phyloP scores from a whole-genome alignment of 192 early-diverging fungal species.

The Anaeromyces robustus region DNA sequence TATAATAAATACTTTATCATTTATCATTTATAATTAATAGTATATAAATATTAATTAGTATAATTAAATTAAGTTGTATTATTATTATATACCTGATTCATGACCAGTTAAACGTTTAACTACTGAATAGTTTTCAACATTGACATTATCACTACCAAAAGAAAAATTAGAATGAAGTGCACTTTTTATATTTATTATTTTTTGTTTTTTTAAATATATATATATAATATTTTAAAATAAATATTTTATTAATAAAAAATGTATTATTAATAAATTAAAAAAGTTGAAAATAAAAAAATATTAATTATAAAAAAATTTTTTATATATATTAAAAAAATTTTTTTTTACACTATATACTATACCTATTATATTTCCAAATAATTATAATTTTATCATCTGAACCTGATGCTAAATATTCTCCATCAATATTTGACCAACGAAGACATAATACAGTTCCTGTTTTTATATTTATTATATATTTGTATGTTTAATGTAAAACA shows the following conservation, averaged over 20 bases:
- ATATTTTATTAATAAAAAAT: not conserved
- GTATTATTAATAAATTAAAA: too few relatives aligned
- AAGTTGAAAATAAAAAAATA: too few relatives aligned
- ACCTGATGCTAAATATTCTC: conserved; percentile 66
- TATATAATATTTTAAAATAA: not conserved
- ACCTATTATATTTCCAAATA: conserved; percentile 71
- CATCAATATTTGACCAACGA: conserved; percentile 57
- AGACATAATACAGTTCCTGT: conserved; percentile 74
- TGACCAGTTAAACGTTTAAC: conserved; percentile 63
- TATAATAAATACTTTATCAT: too few relatives aligned
- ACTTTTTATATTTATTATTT: not conserved
- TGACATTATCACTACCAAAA: conserved; percentile 3
- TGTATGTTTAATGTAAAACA: not conserved
- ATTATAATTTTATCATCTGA: conserved; percentile 87
- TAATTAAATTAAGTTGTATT: too few relatives aligned
- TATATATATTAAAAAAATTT: too few relatives aligned
- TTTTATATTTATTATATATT: not conserved
- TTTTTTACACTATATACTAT: not conserved
- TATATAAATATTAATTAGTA: too few relatives aligned
- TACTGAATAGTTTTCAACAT: conserved; percentile 57
- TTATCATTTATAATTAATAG: too few relatives aligned
- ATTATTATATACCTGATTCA: conserved; percentile 54
- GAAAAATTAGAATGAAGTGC: not conserved
- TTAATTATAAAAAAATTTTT: too few relatives aligned
- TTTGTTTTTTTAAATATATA: not conserved